Evolutionary conservation across 169 alveolate species (phyloP), one percentile per base, ranked within the genome.

Genomic region (Miamiensis avidus): DNA sequence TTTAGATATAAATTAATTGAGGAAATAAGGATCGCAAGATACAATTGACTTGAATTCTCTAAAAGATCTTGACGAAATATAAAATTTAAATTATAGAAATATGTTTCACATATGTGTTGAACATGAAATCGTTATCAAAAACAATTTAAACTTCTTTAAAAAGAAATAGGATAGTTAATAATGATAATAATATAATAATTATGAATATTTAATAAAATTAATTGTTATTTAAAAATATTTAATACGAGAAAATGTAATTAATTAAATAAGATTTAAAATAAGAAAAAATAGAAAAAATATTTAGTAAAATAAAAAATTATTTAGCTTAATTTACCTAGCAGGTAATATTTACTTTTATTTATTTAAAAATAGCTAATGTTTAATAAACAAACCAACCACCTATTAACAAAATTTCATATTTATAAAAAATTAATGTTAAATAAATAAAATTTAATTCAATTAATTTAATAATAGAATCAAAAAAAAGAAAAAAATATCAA

Each of bases 101-200:
- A 79, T 79, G 84, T 30, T 79, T 1, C 84, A 79, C 29, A 79
- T 79, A 79, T 79, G 84, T 30, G 64, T 79, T 28, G 84, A 79
- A 29, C 64, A 49, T n/a, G 30, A 79, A 79, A 49, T 30, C 16
- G 26, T 28, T 72, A 79, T 79, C 26, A 16, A 64, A 34, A 79
- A 49, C n/a, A 79, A 79, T 79, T 49, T 79, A 29, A 49, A 79
- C 25, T 79, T 64, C 49, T 79, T 79, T 64, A 72, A 29, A 49
- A 79, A 79, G 29, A 28, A 49, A n/a, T 34, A 49, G 6, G 11
- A 73, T 15, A 73, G 26, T 26, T 26, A 15, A n/a, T 73, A 26
- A 73, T 15, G 76, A 73, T 15, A 73, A 73, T 11, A 11, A 49
- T 11, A 49, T 49, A 11, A 49, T 49, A 11, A 49, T 11, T 49